A percentile compares a stretch with the other conserved stretches of the same genome.
These are phyloP conservation scores for Petunia hybrid DNA, from an alignment of 305 asterid species.

Conservation along the genomic window DNA sequence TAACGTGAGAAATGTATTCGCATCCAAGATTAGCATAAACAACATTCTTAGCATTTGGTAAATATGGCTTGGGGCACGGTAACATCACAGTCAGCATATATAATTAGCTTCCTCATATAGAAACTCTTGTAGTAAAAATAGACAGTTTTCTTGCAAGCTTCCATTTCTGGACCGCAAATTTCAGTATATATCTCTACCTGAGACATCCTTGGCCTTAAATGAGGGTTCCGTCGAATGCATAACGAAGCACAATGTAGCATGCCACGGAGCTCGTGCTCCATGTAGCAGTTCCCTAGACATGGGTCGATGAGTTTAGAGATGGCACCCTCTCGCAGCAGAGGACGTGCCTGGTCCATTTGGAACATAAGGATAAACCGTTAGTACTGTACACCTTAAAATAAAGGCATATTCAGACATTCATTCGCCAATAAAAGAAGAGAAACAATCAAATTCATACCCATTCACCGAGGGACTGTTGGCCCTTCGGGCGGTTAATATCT, in stretches of 20 bases:
- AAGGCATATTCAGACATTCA: neutral
- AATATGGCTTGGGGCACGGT: neutral
- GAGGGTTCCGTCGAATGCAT: constrained; percentile 77
- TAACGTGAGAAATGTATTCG: neutral
- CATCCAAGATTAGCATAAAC: neutral
- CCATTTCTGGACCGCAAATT: neutral
- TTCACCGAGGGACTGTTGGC: constrained; percentile 79
- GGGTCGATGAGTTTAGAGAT: constrained; percentile 68
- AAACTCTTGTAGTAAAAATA: neutral
- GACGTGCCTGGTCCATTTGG: constrained; percentile 66
- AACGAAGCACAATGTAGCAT: constrained; percentile 72
- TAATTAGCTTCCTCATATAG: neutral
- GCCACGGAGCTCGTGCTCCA: constrained; percentile 58
- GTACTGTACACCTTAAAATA: neutral
- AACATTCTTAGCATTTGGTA: neutral
- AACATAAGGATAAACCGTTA: constrained; percentile 6
- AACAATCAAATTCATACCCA: constrained; percentile 61
- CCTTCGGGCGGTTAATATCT: constrained; percentile 75
- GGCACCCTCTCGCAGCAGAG: constrained; percentile 61
- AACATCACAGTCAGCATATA: neutral
- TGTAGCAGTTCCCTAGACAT: constrained; percentile 48
- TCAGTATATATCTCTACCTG: constrained; percentile 54
- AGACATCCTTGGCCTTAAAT: constrained; percentile 85
- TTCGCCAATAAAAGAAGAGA: neutral
- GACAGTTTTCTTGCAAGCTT: neutral